Evolutionary conservation across 2,329 filamentous ascomycete genomes (phyloP), one percentile per base, ranked within the genome.

Genomic region (Tolypocladium amazonense): DNA sequence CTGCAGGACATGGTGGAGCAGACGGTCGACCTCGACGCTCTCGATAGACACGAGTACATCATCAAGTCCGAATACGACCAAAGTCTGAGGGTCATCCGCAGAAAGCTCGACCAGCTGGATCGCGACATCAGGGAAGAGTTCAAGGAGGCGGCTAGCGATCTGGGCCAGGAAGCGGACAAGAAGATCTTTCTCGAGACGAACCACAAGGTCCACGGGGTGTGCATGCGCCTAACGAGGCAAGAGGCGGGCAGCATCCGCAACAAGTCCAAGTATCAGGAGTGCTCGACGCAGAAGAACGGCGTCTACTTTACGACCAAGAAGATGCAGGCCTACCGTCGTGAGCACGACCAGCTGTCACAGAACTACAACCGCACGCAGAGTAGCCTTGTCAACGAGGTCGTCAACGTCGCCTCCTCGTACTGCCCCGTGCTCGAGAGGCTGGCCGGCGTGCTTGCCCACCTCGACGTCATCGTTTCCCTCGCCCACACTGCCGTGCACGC

Each of bases 21-120:
- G 1, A 99, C 95, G 0, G 92, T 99, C 18, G 94, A 99, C 69
- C 83, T 99, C 0, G 90, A 96, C 60, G 94, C 94, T 3, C 83
- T 99, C 14, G 93, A 99, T 68, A 92, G 94, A 65, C 94, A 99
- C 70, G 94, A 99, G 71, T 99, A 95, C 75, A 93, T 97, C 68
- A 99, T 99, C 81, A 99, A 97, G 75, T 90, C 95, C 0, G 94
- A 99, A 70, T 99, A 97, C 64, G 94, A 99, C 68, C 92, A 97
- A 61, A 84, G 87, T 59, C 79, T 99, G 43, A 86, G 88, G 23
- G 85, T 90, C n/a, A 95, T 99, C 66, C 86, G 90, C 58, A 92
- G 90, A 76, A 94, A 93, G 71, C 84, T 99, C 1, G 93, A 97
- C 70, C 90, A 88, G 69, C 77, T 96, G 35, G 87, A 88, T 63